phyloP scores from a whole-genome alignment of 176 grass and related monocot species.

The Carex scoparia region DNA sequence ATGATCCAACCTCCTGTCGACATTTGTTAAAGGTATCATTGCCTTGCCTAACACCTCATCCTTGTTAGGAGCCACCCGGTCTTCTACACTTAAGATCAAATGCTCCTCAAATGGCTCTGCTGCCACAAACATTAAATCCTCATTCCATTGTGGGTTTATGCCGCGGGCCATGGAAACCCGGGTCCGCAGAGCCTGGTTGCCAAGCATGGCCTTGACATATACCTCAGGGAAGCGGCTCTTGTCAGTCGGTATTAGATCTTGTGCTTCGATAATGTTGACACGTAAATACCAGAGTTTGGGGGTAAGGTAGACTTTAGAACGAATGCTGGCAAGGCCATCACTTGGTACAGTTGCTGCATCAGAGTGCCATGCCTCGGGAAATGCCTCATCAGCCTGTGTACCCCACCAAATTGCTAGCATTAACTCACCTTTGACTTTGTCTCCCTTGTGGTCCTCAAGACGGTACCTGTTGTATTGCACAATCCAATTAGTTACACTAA shows the following conservation, averaged over 20 bases:
- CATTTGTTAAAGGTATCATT: conserved; percentile 35
- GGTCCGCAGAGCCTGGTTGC: conserved; percentile 43
- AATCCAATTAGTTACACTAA: background rate
- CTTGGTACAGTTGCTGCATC: conserved; percentile 49
- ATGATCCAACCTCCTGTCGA: conserved; percentile 46
- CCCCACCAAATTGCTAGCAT: conserved; percentile 65
- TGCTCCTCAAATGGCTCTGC: conserved; percentile 64
- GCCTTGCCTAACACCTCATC: conserved; percentile 49
- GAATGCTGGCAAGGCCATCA: conserved; percentile 45
- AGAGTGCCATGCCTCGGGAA: conserved; percentile 66
- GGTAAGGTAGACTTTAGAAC: conserved; percentile 63
- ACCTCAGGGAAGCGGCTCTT: conserved; percentile 40
- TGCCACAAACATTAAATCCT: conserved; percentile 68
- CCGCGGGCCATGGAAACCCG: conserved; percentile 31
- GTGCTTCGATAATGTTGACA: conserved; percentile 56
- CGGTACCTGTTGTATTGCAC: conserved; percentile 21
- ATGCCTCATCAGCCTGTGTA: conserved; percentile 51
- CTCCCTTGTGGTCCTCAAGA: conserved; percentile 41
- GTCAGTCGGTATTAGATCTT: conserved; percentile 46
- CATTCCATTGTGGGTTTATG: conserved; percentile 58
- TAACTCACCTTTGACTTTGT: conserved; percentile 45
- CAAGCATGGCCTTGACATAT: conserved; percentile 47
- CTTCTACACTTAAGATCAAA: conserved; percentile 54
- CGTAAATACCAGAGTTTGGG: conserved; percentile 69
- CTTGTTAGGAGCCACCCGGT: conserved; percentile 46